A percentile compares a stretch with the other conserved stretches of the same genome.
phyloP scores from a whole-genome alignment of 106 monocot genomes.

The Apostasia shenzhenica region DNA sequence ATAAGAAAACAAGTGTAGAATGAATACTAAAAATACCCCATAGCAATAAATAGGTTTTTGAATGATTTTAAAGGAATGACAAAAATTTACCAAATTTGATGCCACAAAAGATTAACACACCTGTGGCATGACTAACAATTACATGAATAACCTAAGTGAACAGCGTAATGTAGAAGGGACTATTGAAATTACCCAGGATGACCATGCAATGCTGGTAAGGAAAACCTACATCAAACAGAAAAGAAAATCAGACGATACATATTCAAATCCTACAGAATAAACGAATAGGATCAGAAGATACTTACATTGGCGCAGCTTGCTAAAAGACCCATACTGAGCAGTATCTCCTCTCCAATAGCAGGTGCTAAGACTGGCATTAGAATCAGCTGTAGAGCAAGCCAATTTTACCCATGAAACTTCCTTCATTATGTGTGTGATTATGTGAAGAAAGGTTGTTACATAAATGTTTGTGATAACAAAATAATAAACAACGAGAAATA shows the following conservation, averaged over 20 bases:
- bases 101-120: too few species aligned
- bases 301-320: slow-evolving; percentile 67
- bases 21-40: too few species aligned
- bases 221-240: slow-evolving; percentile 53
- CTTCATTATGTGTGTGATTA: neutral
- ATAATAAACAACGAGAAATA: too few species aligned
- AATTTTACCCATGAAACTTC: neutral
- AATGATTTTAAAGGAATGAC: too few species aligned
- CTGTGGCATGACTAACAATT: too few species aligned
- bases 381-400: slow-evolving; percentile 42
- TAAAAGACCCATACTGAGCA: slow-evolving; percentile 65
- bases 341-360: slow-evolving; percentile 52
- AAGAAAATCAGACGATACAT: slow-evolving; percentile 3
- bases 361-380: slow-evolving; percentile 67
- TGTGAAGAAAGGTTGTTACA: too few species aligned
- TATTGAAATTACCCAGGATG: slow-evolving; percentile 62
- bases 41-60: too few species aligned
- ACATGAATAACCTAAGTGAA: too few species aligned
- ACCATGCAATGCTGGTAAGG: slow-evolving; percentile 77
- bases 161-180: neutral
- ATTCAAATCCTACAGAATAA: neutral
- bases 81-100: too few species aligned
- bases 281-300: neutral
- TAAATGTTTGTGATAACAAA: too few species aligned
- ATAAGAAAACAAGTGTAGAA: too few species aligned